Conservation (phyloP, 805 yeast species). For the Kodamaea kaohsiungensis region DNA sequence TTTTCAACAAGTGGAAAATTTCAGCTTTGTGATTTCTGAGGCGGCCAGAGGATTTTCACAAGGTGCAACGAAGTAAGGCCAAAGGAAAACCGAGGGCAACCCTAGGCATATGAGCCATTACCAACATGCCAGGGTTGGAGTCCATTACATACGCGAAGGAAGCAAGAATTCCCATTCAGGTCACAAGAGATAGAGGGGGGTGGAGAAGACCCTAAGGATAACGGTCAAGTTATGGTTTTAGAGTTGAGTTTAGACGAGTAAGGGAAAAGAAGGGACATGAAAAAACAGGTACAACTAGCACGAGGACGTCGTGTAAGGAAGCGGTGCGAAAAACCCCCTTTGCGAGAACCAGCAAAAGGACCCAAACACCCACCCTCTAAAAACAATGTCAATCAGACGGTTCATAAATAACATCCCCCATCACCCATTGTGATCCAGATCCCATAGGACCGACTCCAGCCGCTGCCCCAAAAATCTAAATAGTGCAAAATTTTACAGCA, state of each 20-base stretch:
- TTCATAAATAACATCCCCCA: neutral
- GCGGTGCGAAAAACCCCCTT: neutral
- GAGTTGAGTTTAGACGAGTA: neutral
- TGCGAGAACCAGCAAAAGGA: neutral
- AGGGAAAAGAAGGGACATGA: neutral
- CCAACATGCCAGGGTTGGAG: neutral
- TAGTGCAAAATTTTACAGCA: neutral
- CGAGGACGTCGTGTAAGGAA: neutral
- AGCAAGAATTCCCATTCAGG: neutral
- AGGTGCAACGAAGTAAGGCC: neutral
- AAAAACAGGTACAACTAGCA: neutral
- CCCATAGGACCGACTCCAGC: conserved; percentile 3
- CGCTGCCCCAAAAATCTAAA: neutral
- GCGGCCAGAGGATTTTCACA: neutral
- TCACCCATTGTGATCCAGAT: conserved; percentile 4
- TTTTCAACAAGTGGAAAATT: neutral
- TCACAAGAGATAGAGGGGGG: neutral
- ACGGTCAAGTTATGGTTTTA: neutral
- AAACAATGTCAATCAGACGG: neutral
- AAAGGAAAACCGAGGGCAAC: neutral
- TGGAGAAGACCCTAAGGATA: neutral
- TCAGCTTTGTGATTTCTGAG: neutral
- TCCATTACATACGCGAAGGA: neutral
- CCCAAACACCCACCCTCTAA: neutral
- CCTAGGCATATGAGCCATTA: neutral